A percentile compares a stretch with the other conserved stretches of the same genome.
Evolutionary conservation across 1,284 basidiomycete species (phyloP).

Genomic region (Rhodotorula glutinis): DNA sequence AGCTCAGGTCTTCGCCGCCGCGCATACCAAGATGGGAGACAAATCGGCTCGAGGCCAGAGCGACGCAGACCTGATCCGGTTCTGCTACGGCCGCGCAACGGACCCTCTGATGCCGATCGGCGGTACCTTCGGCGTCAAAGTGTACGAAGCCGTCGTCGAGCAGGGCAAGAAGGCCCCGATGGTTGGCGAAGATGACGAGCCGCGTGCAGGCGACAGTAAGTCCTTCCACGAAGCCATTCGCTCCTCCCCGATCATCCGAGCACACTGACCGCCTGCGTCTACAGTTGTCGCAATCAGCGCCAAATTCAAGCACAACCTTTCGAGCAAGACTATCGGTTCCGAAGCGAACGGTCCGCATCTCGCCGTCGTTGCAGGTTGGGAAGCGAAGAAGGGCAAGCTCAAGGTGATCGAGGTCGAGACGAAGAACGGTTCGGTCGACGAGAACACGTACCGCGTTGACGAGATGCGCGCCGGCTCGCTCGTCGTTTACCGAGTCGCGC

Average conservation of each 20-base stretch:
- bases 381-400: constrained; percentile 79
- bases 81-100: constrained; percentile 33
- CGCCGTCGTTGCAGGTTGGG: constrained; percentile 75
- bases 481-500: constrained; percentile 47
- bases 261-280: too few species aligned
- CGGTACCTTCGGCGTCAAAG: constrained; percentile 21
- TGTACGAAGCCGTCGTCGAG: constrained; percentile 18
- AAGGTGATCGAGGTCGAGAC: constrained; percentile 63
- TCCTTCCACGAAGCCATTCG: neutral
- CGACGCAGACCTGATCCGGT: constrained; percentile 37
- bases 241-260: neutral
- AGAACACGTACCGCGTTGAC: constrained; percentile 76
- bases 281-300: constrained; percentile 58
- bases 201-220: constrained; percentile 34
- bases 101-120: constrained; percentile 16
- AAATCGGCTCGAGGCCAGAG: constrained; percentile 55
- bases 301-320: constrained; percentile 79
- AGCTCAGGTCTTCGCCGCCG: constrained; percentile 66
- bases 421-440: constrained; percentile 63
- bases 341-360: constrained; percentile 59
- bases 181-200: constrained; percentile 20
- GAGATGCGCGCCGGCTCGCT: constrained; percentile 80
- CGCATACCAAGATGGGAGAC: constrained; percentile 62
- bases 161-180: constrained; percentile 12
- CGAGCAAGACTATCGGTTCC: constrained; percentile 62